Conservation (phyloP, 306 rosid genomes). For the Gastrolobium villosum region DNA sequence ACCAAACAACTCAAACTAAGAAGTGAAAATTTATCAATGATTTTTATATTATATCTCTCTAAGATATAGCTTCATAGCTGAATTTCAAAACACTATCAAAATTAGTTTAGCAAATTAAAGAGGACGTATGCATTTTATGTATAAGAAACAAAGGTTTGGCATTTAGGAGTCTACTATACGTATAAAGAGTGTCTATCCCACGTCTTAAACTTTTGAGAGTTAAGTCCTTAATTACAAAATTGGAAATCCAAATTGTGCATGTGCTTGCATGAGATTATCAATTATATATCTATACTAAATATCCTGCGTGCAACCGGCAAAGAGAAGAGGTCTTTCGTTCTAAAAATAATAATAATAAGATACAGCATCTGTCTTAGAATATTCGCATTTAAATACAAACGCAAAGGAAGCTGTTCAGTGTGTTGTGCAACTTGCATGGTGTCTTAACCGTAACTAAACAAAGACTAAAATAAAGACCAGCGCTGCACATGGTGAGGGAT, state of each 20-base stretch:
- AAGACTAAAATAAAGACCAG: slow-evolving; percentile 13
- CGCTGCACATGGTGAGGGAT: slow-evolving; percentile 46
- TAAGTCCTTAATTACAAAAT: neutral
- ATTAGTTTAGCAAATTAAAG: too few species aligned
- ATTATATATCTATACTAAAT: neutral
- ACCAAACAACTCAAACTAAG: too few species aligned
- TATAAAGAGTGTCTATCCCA: neutral
- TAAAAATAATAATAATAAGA: neutral
- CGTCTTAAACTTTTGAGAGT: slow-evolving; percentile 14
- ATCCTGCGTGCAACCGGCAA: neutral
- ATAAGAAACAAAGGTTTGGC: slow-evolving; percentile 8
- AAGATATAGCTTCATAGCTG: too few species aligned
- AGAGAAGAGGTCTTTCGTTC: neutral
- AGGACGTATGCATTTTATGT: neutral
- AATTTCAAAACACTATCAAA: too few species aligned
- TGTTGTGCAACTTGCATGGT: slow-evolving; percentile 31
- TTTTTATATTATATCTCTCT: too few species aligned
- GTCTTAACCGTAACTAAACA: neutral
- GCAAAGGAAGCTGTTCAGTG: neutral
- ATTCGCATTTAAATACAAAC: neutral
- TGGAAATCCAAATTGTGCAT: slow-evolving; percentile 25
- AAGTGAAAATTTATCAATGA: too few species aligned
- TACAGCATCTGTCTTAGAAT: neutral
- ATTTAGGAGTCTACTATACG: neutral
- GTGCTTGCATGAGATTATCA: slow-evolving; percentile 18